Evolutionary conservation across 1,139 yeast genomes (phyloP), one percentile per base, ranked within the genome.

Genomic region (Eremothecium gossypii): DNA sequence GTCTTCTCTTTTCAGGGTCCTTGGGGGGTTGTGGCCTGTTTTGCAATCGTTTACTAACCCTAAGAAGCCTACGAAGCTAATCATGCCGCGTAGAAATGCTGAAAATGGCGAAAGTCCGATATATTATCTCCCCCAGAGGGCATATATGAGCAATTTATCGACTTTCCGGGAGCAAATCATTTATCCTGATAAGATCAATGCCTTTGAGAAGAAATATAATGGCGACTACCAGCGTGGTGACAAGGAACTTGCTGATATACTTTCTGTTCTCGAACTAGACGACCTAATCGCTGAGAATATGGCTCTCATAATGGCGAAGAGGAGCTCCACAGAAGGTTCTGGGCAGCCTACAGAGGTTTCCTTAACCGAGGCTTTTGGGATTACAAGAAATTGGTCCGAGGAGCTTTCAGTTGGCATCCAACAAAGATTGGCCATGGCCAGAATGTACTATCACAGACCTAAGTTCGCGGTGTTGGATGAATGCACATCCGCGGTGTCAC

Each of bases 1-100:
- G 63, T 86, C 96, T 0, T 87, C 96, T 0, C 67, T 89, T 45
- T 89, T 89, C 63, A 74, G 96, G 58, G 77, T 89, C 58, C 71
- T 89, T 40, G 96, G 96, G 43, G 96, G 96, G 0, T 70, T 89
- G 50, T 89, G 97, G 97, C 95, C 94, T 2, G 81, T 89, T 20
- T 58, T 65, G 36, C 74, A 75, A 40, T 79, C 85, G 28, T 73
- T 85, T 38, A 72, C 73, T 5, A 76, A 85, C 40, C 95, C 95
- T 8, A 73, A 73, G 33, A 68, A 78, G 5, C 69, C 71, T 43
- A 67, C 70, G 40, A 56, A 51, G 44, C 40, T 58, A 23, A 52
- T 49, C 2, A 57, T 60, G 50, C 64, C 64, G 11, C 50, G 49
- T 6, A 52, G 61, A 42, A 42, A 46, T n/a, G 45, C 41, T 10